Base-by-base conservation (phyloP, 805 yeast species). In the Candida patagonica region DNA sequence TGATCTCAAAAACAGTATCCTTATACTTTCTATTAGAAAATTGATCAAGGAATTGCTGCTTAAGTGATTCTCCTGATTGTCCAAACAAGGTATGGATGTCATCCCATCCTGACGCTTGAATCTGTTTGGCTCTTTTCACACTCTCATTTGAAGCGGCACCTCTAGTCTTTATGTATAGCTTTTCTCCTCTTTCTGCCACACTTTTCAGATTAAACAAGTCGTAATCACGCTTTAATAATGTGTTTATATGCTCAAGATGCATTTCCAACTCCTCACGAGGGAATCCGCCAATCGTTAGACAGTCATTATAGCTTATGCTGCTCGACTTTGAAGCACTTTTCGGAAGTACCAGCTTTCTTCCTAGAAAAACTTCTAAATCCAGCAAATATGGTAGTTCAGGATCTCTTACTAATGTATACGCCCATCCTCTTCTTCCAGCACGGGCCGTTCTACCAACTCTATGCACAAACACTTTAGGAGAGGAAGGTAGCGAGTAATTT, bases 391-490 rank as follows among this genome's bases (percentile, higher is more conserved):
- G 95, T 42, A 89, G 62, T 58, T 92, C 99, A 41, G 75, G 70
- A 48, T 87, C 95, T 42, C 78, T 71, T 6, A 88, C 80, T 44
- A 92, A 75, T 2, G 96, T 80, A 59, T 84, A 92, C 0, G 98
- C 99, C 94, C 96, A 87, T 56, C 99, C 99, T 51, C 73, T 77
- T 58, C 86, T 81, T 58, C 99, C 99, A 6, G 98, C 98, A 72
- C 99, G 82, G 8, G 98, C 99, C 34, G 99, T 92, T 72, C 99
- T 80, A 61, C 99, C 99, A 35, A 92, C 97, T 65, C 99, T 78
- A 63, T 92, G 99, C 41, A 92, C 74, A 61, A 92, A 92, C 43
- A 89, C 82, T 61, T 94, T 92, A 3, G 96, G 86, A 1, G 94
- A 80, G 1, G 86, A 81, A 8, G 97, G 97, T 44, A 92, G 68